These are phyloP conservation scores for Penicillium sp. DNA, from an alignment of 2,329 filamentous ascomycete species.

Conservation along the genomic window DNA sequence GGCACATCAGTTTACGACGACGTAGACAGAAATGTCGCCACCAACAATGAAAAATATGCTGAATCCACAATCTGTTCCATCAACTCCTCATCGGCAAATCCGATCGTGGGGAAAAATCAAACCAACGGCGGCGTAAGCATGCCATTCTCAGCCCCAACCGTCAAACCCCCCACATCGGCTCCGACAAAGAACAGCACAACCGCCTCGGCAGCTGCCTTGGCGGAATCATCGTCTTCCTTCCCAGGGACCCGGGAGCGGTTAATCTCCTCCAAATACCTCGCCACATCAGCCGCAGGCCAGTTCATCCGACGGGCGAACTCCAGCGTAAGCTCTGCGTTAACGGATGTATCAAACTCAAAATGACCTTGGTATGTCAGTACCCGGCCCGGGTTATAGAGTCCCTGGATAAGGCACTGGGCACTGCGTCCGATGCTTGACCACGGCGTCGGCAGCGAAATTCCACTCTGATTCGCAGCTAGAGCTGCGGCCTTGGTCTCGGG, in stretches of 20 bases:
- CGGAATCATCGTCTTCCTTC: slow-evolving; percentile 30
- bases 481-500: neutral
- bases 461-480: neutral
- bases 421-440: slow-evolving; percentile 33
- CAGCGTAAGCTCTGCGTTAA: slow-evolving; percentile 23
- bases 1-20: neutral
- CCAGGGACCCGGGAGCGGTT: slow-evolving; percentile 16
- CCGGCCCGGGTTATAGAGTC: slow-evolving; percentile 28
- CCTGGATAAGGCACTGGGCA: slow-evolving; percentile 28
- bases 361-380: slow-evolving; percentile 35
- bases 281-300: slow-evolving; percentile 21
- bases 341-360: slow-evolving; percentile 32
- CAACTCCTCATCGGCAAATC: neutral
- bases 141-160: slow-evolving; percentile 11
- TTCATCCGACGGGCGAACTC: slow-evolving; percentile 24
- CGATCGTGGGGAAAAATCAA: neutral
- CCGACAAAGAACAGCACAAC: slow-evolving; percentile 33
- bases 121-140: slow-evolving; percentile 25
- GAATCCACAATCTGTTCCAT: too few species aligned
- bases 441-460: slow-evolving; percentile 20
- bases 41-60: too few species aligned
- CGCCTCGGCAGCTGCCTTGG: slow-evolving; percentile 32
- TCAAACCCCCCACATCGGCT: slow-evolving; percentile 4
- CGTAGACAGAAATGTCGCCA: neutral
- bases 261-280: slow-evolving; percentile 22